Base-by-base conservation (phyloP, 2,329 filamentous ascomycete species). In the Botryotinia narcissicola region DNA sequence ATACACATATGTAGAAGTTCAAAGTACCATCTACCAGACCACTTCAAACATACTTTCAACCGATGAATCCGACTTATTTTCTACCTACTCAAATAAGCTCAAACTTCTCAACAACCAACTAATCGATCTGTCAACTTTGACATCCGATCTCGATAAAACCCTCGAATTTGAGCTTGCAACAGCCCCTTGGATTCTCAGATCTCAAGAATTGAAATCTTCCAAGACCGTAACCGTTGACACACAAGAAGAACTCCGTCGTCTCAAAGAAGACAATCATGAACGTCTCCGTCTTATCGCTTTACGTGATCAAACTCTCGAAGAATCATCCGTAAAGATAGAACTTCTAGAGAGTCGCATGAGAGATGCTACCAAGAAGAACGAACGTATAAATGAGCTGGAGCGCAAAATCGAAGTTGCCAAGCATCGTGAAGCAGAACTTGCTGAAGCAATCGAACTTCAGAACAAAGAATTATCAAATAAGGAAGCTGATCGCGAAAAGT, bases 251-350 rank as follows among this genome's bases (percentile, higher is more conserved):
- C 87, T 98, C 71, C 89, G 92, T 10, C 90, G 91, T 32, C 85
- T 97, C 73, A 93, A 91, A 78, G 93, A 95, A 71, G 92, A 95
- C 77, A 88, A 96, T 77, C 90, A 91, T 76, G 93, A 95, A 79
- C 90, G 92, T 32, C 91, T 93, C 5, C 90, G 91, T 72, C 86
- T 88, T 5, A 87, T 94, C 73, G 90, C 91, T 1, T 87, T 91
- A 76, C 90, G 91, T 75, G 93, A 97, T 77, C 93, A 95, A 81
- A 91, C 91, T 51, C 89, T 97, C 70, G 94, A 97, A 81, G 95
- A 97, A 74, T 88, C 93, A 37, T 89, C 91, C n/a, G 92, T 98
- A 77, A 95, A 96, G 82, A 97, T 98, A 77, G 95, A 98, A 82
- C 93, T 96, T 59, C 89, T 98, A 54, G 93, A 97, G 82, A 93